A percentile compares a stretch with the other conserved stretches of the same genome.
Evolutionary conservation across 1,139 yeast species (phyloP).

Genomic region (Candida smagusa): DNA sequence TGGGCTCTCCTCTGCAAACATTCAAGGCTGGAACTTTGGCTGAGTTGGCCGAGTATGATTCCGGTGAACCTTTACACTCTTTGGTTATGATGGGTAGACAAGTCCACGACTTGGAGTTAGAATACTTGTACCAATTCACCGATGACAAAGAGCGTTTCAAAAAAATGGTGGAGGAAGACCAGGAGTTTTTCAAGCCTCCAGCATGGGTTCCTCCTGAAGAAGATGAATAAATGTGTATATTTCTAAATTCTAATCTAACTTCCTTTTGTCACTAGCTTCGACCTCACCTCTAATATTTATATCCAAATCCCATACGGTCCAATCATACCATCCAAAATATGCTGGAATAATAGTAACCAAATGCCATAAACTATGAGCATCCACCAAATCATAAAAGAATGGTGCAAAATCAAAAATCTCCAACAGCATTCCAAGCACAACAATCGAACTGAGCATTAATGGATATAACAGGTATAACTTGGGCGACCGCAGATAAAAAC

Average conservation of each 20-base stretch:
- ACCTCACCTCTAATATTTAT: conserved; percentile 30
- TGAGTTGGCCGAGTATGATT: conserved; percentile 73
- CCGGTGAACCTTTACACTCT: conserved; percentile 94
- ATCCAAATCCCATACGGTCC: conserved; percentile 45
- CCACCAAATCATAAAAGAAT: conserved; percentile 55
- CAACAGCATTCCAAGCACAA: conserved; percentile 74
- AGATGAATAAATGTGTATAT: conserved; percentile 16
- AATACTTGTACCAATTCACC: conserved; percentile 75
- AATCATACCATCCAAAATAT: conserved; percentile 44
- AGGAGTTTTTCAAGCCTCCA: conserved; percentile 68
- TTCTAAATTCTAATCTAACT: conserved; percentile 4
- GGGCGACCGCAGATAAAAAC: conserved; percentile 36
- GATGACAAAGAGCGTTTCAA: conserved; percentile 62
- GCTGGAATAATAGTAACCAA: conserved; percentile 68
- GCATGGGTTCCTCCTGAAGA: conserved; percentile 42
- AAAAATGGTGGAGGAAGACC: conserved; percentile 61
- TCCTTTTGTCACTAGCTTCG: conserved; percentile 12
- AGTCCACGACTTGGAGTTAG: conserved; percentile 90
- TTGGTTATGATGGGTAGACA: conserved; percentile 88
- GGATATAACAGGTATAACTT: conserved; percentile 44
- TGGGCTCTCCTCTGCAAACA: conserved; percentile 80
- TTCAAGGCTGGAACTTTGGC: conserved; percentile 83
- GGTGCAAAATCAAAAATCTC: conserved; percentile 92
- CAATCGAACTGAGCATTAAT: conserved; percentile 43
- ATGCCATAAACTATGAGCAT: conserved; percentile 96